Evolutionary conservation across 1,284 basidiomycete species (phyloP).

Genomic region (Megacollybia platyphylla): DNA sequence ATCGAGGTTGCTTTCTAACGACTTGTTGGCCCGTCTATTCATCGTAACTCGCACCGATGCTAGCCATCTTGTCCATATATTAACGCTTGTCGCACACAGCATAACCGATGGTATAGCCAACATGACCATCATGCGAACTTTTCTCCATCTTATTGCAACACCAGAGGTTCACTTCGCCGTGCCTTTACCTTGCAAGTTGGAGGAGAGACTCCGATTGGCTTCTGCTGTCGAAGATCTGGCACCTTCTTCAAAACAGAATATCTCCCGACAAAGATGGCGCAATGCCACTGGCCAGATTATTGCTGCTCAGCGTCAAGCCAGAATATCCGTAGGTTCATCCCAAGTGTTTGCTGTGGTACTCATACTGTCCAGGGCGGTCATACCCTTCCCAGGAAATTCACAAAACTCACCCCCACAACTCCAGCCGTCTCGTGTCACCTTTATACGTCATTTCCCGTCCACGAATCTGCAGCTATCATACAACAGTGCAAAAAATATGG

Average conservation of each 20-base stretch:
- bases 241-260: slow-evolving; percentile 19
- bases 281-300: slow-evolving; percentile 30
- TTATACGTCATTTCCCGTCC: slow-evolving; percentile 13
- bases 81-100: slow-evolving; percentile 29
- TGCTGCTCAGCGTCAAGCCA: slow-evolving; percentile 16
- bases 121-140: slow-evolving; percentile 23
- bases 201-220: slow-evolving; percentile 27
- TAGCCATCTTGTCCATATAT: slow-evolving; percentile 20
- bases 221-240: slow-evolving; percentile 22
- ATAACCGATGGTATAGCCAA: slow-evolving; percentile 38
- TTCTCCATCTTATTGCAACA: slow-evolving; percentile 29
- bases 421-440: slow-evolving; percentile 21
- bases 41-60: slow-evolving; percentile 21
- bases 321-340: slow-evolving; percentile 17
- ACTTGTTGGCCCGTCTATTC: slow-evolving; percentile 22
- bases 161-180: slow-evolving; percentile 9
- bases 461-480: slow-evolving; percentile 16
- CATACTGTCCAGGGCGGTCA: slow-evolving; percentile 36
- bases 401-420: slow-evolving; percentile 18
- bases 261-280: slow-evolving; percentile 32
- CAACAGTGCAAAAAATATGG: slow-evolving; percentile 24
- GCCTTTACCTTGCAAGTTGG: slow-evolving; percentile 9
- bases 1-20: slow-evolving; percentile 20
- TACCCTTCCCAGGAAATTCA: slow-evolving; percentile 31
- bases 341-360: slow-evolving; percentile 3